Evolutionary conservation across 129 eudicot genomes (phyloP).

Genomic region (Pseudognaphalium luteoalbum): DNA sequence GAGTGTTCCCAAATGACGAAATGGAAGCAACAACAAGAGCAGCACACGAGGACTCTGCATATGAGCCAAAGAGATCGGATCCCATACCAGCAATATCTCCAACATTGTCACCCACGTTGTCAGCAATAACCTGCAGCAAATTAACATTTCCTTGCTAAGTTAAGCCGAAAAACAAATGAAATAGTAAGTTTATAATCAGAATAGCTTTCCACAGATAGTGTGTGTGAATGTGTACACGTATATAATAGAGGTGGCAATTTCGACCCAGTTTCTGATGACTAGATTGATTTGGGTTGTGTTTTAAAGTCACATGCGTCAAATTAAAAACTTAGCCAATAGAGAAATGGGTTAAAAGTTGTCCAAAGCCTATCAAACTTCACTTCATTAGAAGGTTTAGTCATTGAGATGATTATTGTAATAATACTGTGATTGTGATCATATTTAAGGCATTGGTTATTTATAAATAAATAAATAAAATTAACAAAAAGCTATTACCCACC

Average conservation of each 20-base stretch:
- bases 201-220: not conserved
- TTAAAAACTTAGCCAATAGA: not conserved
- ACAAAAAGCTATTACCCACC: not conserved
- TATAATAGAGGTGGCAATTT: not conserved
- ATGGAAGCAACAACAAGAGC: slow-evolving; percentile 95
- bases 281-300: not conserved
- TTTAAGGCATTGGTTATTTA: not conserved
- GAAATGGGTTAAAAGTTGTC: not conserved
- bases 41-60: slow-evolving; percentile 88
- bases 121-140: slow-evolving; percentile 78
- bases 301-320: not conserved
- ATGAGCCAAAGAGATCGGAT: slow-evolving; percentile 90
- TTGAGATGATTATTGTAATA: not conserved
- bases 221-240: not conserved
- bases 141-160: not conserved
- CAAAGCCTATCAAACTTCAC: not conserved
- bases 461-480: too few relatives aligned
- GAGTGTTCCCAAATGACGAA: slow-evolving; percentile 77
- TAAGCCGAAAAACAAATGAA: not conserved
- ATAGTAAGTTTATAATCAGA: not conserved
- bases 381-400: slow-evolving; percentile 6
- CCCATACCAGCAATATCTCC: slow-evolving; percentile 99
- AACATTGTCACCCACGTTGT: slow-evolving; percentile 93
- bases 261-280: not conserved
- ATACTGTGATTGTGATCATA: too few relatives aligned